A percentile compares a stretch with the other conserved stretches of the same genome.
Conservation (phyloP, 495 filamentous ascomycete species). For the Penicillium canescens region DNA sequence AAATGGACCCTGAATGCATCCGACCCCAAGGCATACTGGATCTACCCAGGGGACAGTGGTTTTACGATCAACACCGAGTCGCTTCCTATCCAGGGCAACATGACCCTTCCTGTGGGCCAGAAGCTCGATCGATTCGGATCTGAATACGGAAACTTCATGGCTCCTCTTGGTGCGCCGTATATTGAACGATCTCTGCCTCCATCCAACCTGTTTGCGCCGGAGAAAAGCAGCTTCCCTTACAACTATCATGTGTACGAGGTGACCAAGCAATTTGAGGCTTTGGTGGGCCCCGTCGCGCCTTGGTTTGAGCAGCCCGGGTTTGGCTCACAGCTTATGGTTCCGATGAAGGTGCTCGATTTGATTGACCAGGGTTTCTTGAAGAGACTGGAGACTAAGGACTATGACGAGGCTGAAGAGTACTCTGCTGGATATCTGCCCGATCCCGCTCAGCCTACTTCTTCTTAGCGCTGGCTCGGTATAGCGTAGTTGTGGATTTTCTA, state of each 20-base stretch:
- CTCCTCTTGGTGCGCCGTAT: slow-evolving; percentile 51
- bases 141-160: slow-evolving; percentile 45
- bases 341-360: slow-evolving; percentile 20
- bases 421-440: slow-evolving; percentile 17
- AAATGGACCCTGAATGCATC: slow-evolving; percentile 39
- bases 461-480: no score
- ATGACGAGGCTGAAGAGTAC: slow-evolving; percentile 20
- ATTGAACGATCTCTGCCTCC: slow-evolving; percentile 55
- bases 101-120: slow-evolving; percentile 44
- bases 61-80: slow-evolving; percentile 37
- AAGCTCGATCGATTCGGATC: slow-evolving; percentile 58
- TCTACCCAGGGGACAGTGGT: slow-evolving; percentile 44
- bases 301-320: slow-evolving; percentile 61
- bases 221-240: slow-evolving; percentile 41
- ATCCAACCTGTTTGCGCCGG: slow-evolving; percentile 43
- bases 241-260: slow-evolving; percentile 60
- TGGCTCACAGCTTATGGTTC: slow-evolving; percentile 48
- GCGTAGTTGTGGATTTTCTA: no score
- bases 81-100: slow-evolving; percentile 42
- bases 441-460: not conserved
- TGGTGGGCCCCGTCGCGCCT: slow-evolving; percentile 51
- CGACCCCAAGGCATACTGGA: slow-evolving; percentile 22
- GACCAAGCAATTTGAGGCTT: slow-evolving; percentile 38
- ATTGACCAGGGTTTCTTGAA: slow-evolving; percentile 26
- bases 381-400: slow-evolving; percentile 14